Evolutionary conservation across 2,329 filamentous ascomycete genomes (phyloP).

Genomic region (Gnomoniopsis smithogilvyi): DNA sequence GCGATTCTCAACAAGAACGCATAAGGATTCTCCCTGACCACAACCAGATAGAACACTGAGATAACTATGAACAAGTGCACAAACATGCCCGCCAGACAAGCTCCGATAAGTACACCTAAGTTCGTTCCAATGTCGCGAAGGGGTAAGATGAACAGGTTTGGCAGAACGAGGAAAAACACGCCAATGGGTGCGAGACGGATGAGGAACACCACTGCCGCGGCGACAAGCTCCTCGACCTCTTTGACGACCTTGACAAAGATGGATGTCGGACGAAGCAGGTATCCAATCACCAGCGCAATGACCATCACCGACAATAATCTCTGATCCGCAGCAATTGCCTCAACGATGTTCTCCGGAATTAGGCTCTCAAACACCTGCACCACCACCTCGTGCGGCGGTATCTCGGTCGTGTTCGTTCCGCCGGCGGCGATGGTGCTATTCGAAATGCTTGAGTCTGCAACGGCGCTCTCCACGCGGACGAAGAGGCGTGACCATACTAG

Average conservation of each 20-base stretch:
- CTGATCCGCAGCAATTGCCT: conserved; percentile 42
- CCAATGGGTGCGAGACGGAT: conserved; percentile 48
- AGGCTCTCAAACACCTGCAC: conserved; percentile 47
- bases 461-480: conserved; percentile 27
- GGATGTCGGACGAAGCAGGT: conserved; percentile 38
- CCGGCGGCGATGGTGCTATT: neutral
- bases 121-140: conserved; percentile 45
- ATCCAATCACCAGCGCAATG: conserved; percentile 42
- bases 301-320: conserved; percentile 44
- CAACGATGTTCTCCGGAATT: conserved; percentile 45
- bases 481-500: conserved; percentile 47
- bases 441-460: neutral
- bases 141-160: conserved; percentile 48
- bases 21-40: conserved; percentile 45
- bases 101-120: conserved; percentile 47
- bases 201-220: conserved; percentile 42
- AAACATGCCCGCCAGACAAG: conserved; percentile 41
- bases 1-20: conserved; percentile 44
- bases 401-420: conserved; percentile 9
- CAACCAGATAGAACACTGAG: conserved; percentile 38
- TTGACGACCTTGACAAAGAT: conserved; percentile 39
- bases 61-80: conserved; percentile 45
- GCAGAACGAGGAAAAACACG: conserved; percentile 51
- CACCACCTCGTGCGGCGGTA: conserved; percentile 39
- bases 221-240: conserved; percentile 47